Conservation (phyloP, 441 rosid genomes). For the Breynia disticha region DNA sequence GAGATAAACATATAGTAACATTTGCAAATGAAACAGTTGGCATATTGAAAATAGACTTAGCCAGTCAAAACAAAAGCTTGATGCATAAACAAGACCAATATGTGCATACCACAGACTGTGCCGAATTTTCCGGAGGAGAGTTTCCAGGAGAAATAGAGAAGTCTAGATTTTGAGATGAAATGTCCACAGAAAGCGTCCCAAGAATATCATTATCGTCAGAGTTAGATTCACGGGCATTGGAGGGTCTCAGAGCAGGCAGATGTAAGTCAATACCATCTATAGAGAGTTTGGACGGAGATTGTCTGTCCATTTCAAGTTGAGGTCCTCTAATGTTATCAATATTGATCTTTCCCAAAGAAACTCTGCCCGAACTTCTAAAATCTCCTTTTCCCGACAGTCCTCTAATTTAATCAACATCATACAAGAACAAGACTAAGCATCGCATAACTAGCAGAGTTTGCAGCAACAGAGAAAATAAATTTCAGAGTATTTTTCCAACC, state of each 20-base stretch:
- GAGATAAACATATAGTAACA: neutral
- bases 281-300: conserved; percentile 23
- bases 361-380: conserved; percentile 29
- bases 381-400: conserved; percentile 16
- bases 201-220: conserved; percentile 29
- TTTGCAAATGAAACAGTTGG: neutral
- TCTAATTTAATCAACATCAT: conserved; percentile 16
- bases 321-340: conserved; percentile 12
- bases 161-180: conserved; percentile 29
- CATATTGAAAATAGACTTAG: neutral
- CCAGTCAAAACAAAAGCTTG: too few relatives aligned
- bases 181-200: conserved; percentile 30
- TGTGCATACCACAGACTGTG: conserved; percentile 35
- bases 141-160: conserved; percentile 9
- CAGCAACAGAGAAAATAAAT: neutral
- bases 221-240: conserved; percentile 19
- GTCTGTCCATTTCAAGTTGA: conserved; percentile 20
- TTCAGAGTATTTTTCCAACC: neutral
- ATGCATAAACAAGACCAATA: neutral
- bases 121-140: conserved; percentile 23
- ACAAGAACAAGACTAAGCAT: too few relatives aligned
- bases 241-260: conserved; percentile 15
- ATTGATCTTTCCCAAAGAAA: conserved; percentile 19
- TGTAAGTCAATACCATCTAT: conserved; percentile 29
- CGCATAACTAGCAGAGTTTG: too few relatives aligned